These are phyloP conservation scores for Lentinula guzmanii DNA, from an alignment of 768 basidiomycete genomes.

Conservation along the genomic window DNA sequence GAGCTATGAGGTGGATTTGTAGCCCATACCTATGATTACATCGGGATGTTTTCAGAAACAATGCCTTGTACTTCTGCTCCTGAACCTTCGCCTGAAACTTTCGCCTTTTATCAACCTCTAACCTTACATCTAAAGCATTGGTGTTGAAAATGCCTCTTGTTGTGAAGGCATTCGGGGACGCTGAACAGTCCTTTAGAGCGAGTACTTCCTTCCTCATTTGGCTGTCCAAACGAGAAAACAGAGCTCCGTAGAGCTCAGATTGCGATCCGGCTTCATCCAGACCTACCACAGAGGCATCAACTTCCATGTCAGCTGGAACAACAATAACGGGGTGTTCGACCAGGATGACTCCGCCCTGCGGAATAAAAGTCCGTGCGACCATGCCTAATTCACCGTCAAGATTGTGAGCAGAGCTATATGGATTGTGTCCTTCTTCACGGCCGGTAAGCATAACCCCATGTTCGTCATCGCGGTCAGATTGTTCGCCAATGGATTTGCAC, in stretches of 20 bases:
- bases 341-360: neutral
- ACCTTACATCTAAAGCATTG: neutral
- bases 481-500: neutral
- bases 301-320: neutral
- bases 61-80: neutral
- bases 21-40: slow-evolving; percentile 1
- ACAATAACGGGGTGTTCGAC: neutral
- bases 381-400: neutral
- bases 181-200: neutral
- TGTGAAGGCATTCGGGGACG: neutral
- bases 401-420: neutral
- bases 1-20: neutral
- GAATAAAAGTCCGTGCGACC: neutral
- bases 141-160: neutral
- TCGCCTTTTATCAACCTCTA: neutral
- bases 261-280: neutral
- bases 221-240: neutral
- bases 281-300: neutral
- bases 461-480: neutral
- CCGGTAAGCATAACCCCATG: no score
- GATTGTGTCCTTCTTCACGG: neutral
- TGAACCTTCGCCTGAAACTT: neutral
- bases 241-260: neutral
- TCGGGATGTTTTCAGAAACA: slow-evolving; percentile 1
- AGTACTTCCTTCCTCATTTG: neutral